Conservation (phyloP, 805 yeast genomes). For the Kodamaea kakaduensis region DNA sequence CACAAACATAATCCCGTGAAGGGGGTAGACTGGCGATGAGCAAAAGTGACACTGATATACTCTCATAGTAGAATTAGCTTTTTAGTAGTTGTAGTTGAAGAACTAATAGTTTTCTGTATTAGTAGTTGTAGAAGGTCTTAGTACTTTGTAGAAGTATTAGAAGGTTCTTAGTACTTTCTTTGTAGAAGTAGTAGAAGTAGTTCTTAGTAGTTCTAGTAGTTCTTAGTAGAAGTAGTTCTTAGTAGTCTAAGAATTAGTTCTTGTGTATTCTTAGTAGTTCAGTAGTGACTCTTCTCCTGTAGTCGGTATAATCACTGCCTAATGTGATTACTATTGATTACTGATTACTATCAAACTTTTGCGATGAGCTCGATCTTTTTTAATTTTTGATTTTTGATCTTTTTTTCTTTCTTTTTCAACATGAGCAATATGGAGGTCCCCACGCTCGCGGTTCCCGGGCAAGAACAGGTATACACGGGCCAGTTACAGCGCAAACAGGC, state of each 20-base stretch:
- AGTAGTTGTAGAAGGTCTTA: too few species aligned
- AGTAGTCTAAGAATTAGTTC: too few species aligned
- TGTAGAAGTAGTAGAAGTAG: too few species aligned
- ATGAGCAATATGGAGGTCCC: constrained; percentile 48
- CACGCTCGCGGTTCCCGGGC: constrained; percentile 46
- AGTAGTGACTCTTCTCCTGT: too few species aligned
- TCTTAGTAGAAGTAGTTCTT: too few species aligned
- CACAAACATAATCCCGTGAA: constrained; percentile 93
- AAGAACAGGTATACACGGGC: constrained; percentile 32
- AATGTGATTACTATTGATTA: too few species aligned
- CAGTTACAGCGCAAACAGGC: constrained; percentile 39
- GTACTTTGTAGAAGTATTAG: too few species aligned
- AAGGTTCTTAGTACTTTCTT: neutral
- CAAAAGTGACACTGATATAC: constrained; percentile 92
- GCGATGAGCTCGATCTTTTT: constrained; percentile 2
- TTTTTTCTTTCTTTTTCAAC: constrained; percentile 12
- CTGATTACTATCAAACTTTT: too few species aligned
- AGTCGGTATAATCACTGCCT: too few species aligned
- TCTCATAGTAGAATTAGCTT: constrained; percentile 59
- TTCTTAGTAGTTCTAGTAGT: too few species aligned
- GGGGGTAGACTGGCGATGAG: constrained; percentile 84
- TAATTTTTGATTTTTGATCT: neutral
- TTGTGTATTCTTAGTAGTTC: too few species aligned
- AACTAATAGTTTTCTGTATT: too few species aligned
- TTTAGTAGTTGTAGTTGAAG: neutral